phyloP scores from a whole-genome alignment of 2,329 filamentous ascomycete genomes.

The Apiospora sp. region DNA sequence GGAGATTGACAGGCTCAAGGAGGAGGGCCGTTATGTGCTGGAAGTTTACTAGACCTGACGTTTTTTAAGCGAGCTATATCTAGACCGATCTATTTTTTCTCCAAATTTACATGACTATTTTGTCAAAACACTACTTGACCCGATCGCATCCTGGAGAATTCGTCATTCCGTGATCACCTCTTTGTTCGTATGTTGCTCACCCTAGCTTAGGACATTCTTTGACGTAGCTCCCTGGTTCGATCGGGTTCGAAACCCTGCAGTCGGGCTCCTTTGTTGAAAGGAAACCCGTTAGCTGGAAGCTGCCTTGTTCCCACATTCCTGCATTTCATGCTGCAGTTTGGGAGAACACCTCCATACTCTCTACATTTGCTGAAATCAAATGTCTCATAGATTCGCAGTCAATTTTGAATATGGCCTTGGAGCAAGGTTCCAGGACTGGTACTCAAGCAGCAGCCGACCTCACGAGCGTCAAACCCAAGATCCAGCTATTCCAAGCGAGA shows the following conservation, averaged over 20 bases:
- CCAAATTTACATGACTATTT: not conserved
- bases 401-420: not conserved
- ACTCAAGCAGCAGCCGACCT: not conserved
- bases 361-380: not conserved
- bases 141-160: not conserved
- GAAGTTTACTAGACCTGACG: slow-evolving; percentile 82
- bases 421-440: not conserved
- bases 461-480: not conserved
- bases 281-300: not conserved
- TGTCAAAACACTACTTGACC: not conserved
- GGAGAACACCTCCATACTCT: not conserved
- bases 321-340: not conserved
- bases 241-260: not conserved
- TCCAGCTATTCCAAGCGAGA: not conserved
- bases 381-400: not conserved
- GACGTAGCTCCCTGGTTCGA: not conserved
- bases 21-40: slow-evolving; percentile 90
- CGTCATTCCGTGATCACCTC: not conserved
- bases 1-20: slow-evolving; percentile 98
- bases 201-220: not conserved
- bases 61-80: slow-evolving; percentile 9
- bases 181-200: not conserved
- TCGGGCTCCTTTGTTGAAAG: not conserved
- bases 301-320: slow-evolving; percentile 10
- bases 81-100: not conserved